Conservation (phyloP, 2,329 filamentous ascomycete species). For the Fusarium verticillioides region DNA sequence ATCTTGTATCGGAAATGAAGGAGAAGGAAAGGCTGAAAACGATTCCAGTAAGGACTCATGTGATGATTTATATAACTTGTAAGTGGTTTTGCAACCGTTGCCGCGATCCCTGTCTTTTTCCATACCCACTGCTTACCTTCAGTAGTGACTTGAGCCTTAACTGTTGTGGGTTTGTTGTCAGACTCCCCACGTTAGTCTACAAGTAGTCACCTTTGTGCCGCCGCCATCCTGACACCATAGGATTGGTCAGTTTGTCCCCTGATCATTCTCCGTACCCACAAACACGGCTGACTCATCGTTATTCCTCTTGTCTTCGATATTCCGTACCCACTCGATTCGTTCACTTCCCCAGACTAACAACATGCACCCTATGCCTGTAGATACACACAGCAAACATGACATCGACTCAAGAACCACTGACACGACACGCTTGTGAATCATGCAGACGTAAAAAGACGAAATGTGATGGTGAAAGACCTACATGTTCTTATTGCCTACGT, state of each 20-base stretch:
- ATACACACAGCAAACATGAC: neutral
- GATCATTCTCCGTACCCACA: neutral
- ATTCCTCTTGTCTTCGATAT: neutral
- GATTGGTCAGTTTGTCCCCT: neutral
- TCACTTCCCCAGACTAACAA: neutral
- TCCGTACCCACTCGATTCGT: neutral
- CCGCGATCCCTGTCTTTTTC: neutral
- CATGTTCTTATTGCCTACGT: neutral
- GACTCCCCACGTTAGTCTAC: fast-evolving
- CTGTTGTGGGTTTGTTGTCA: fast-evolving
- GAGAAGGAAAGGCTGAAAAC: neutral
- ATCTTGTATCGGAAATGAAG: neutral
- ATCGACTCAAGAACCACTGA: neutral
- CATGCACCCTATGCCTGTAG: neutral
- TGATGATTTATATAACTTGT: neutral
- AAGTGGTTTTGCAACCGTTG: neutral
- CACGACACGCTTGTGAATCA: neutral
- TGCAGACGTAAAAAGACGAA: neutral
- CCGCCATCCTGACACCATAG: neutral
- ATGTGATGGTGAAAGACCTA: neutral
- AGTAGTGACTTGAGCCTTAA: neutral
- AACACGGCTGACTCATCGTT: neutral
- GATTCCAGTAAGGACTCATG: fast-evolving
- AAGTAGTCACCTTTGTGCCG: neutral
- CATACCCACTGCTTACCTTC: neutral